Evolutionary conservation across 768 basidiomycete genomes (phyloP), one percentile per base, ranked within the genome.

Genomic region (Coprinellus micaceus): DNA sequence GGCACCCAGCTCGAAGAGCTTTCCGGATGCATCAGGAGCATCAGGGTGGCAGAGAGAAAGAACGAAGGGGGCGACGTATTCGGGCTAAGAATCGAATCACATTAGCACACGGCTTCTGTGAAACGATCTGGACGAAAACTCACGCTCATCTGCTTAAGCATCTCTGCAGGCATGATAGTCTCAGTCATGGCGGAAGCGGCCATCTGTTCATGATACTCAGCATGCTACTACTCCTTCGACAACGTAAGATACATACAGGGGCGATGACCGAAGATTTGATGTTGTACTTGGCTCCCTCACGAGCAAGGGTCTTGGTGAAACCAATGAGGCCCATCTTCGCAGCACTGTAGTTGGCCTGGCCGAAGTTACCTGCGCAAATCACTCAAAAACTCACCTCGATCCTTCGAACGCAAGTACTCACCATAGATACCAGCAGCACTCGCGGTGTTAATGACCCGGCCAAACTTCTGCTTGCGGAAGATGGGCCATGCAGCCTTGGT

Each of bases 181-280:
- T 88, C 94, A 2, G 94, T 97, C 96, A 98, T 98, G 2, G 83
- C 82, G 2, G 94, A 96, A 0, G 95, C 96, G n/a, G 96, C 96
- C 58, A 91, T 86, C 92, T 94, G 60, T 45, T 21, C n/a, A 30
- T 26, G 4, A 33, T 28, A 9, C 37, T 53, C 12, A 53, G 54
- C 48, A 30, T 28, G 12, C 22, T 15, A 26, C 25, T 15, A 17
- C n/a, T 28, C 21, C 22, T 52, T 54, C 12, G 3, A 0, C 9
- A 12, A 24, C 4, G 22, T 13, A 33, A 54, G 44, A 12, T 13
- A 71, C 88, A 19, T 71, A 95, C 91, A 0, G 96, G 96, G 2
- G 93, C 94, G 61, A 99, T 88, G n/a, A 79, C 90, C 51, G 85
- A 86, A 1, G 89, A 82, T 65, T 84, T 85, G 69, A 98, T 98